These are phyloP conservation scores for Pilobolus umbonatus DNA, from an alignment of 192 early-diverging fungal genomes.

Conservation along the genomic window DNA sequence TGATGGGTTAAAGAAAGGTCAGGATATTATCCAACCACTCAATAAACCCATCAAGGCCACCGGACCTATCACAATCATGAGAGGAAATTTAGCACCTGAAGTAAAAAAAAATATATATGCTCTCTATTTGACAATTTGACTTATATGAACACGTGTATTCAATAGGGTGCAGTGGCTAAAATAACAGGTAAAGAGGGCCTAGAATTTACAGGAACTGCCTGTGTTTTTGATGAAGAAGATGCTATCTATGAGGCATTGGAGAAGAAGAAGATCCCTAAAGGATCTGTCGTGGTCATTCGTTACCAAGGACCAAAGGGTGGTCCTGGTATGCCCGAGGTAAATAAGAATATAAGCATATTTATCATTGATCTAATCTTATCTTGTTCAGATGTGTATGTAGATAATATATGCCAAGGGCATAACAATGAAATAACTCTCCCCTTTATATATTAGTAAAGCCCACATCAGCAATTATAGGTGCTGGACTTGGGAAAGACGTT, in stretches of 20 bases:
- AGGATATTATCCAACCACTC: constrained; percentile 84
- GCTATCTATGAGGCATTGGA: constrained; percentile 89
- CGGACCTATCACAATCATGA: constrained; percentile 92
- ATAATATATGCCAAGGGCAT: not conserved
- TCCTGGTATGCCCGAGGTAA: constrained; percentile 99
- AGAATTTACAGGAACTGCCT: constrained; percentile 77
- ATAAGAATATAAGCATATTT: constrained; percentile 52
- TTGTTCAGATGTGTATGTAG: not conserved
- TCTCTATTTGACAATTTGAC: not conserved
- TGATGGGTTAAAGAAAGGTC: constrained; percentile 70
- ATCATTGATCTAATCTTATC: not conserved
- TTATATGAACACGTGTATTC: not conserved
- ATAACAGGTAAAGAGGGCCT: constrained; percentile 99
- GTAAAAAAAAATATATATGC: no score
- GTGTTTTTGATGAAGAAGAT: constrained; percentile 91
- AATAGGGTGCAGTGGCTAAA: constrained; percentile 96
- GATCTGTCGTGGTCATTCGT: constrained; percentile 88
- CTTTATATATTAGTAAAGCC: constrained; percentile 90
- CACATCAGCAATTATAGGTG: constrained; percentile 97
- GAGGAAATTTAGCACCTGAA: constrained; percentile 91
- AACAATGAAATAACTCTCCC: not conserved
- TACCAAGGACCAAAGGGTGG: constrained; percentile 98
- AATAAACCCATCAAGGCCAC: constrained; percentile 85
- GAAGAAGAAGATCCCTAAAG: constrained; percentile 80
- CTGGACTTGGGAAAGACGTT: constrained; percentile 94